Evolutionary conservation across 2,329 filamentous ascomycete species (phyloP).

Genomic region (Chaetomium sp.): DNA sequence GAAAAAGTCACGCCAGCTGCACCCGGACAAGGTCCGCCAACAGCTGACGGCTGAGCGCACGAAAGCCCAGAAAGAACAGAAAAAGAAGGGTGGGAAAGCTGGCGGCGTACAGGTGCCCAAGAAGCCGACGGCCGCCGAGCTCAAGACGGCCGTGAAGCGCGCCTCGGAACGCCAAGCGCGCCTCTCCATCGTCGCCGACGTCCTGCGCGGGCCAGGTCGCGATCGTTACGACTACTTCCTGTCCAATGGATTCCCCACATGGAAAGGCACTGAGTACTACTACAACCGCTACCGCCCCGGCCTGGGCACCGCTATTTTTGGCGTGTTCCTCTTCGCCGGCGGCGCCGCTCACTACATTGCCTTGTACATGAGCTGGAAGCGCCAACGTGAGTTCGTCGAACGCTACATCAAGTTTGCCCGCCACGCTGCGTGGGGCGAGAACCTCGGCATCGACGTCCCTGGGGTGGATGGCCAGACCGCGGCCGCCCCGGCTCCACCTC

Average conservation of each 20-base stretch:
- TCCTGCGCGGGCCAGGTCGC: slow-evolving; percentile 73
- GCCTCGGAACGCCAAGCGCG: slow-evolving; percentile 79
- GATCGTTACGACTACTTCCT: slow-evolving; percentile 95
- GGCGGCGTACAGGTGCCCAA: slow-evolving; percentile 59
- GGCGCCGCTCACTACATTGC: slow-evolving; percentile 83
- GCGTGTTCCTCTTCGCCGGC: slow-evolving; percentile 74
- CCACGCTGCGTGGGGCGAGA: slow-evolving; percentile 84
- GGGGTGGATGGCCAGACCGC: slow-evolving; percentile 46
- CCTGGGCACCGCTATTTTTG: slow-evolving; percentile 73
- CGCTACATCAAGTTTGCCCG: slow-evolving; percentile 87
- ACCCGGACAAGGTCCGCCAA: slow-evolving; percentile 94
- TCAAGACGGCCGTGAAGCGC: slow-evolving; percentile 71
- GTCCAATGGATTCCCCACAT: slow-evolving; percentile 84
- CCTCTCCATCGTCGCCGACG: slow-evolving; percentile 75
- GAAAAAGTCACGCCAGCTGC: slow-evolving; percentile 73
- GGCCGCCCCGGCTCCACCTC: slow-evolving; percentile 38
- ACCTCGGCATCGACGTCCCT: slow-evolving; percentile 57
- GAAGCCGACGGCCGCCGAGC: slow-evolving; percentile 64
- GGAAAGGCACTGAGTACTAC: slow-evolving; percentile 98
- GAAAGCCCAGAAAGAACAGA: slow-evolving; percentile 46
- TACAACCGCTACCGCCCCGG: slow-evolving; percentile 91
- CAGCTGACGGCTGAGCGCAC: slow-evolving; percentile 66
- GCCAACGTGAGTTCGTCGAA: slow-evolving; percentile 84
- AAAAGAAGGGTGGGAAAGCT: slow-evolving; percentile 49
- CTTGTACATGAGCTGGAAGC: slow-evolving; percentile 79